Evolutionary conservation across 441 rosid genomes (phyloP).

Genomic region (Mallotus japonicus): DNA sequence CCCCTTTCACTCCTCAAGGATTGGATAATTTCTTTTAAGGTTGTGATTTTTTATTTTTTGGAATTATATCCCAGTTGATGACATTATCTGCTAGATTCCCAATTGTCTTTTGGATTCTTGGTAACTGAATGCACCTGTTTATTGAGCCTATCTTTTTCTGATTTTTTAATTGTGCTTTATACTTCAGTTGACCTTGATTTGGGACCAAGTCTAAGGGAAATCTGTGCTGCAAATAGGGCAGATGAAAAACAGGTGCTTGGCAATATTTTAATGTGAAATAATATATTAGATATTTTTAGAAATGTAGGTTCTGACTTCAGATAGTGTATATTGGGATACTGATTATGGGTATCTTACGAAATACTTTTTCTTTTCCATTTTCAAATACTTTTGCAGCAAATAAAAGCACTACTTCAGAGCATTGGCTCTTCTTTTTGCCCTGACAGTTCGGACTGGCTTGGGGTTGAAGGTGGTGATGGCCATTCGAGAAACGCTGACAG

Average conservation of each 20-base stretch:
- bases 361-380: conserved; percentile 16
- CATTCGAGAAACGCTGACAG: conserved; percentile 76
- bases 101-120: neutral
- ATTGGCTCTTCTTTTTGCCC: conserved; percentile 85
- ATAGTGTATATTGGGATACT: neutral
- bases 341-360: neutral
- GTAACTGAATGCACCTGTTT: neutral
- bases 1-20: neutral
- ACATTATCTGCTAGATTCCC: conserved; percentile 1
- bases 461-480: conserved; percentile 46
- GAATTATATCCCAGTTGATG: neutral
- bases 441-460: conserved; percentile 72
- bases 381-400: conserved; percentile 63
- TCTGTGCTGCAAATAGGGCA: conserved; percentile 82
- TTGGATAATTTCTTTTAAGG: neutral
- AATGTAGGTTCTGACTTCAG: conserved; percentile 8
- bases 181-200: conserved; percentile 65
- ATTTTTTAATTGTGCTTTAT: conserved; percentile 14
- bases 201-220: conserved; percentile 85
- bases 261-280: conserved; percentile 12
- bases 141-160: conserved; percentile 1
- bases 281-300: neutral
- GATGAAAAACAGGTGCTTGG: conserved; percentile 83
- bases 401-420: conserved; percentile 70
- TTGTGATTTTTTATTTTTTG: neutral